These are phyloP conservation scores for Suhomyces kunorum DNA, from an alignment of 1,139 yeast genomes.

Conservation along the genomic window DNA sequence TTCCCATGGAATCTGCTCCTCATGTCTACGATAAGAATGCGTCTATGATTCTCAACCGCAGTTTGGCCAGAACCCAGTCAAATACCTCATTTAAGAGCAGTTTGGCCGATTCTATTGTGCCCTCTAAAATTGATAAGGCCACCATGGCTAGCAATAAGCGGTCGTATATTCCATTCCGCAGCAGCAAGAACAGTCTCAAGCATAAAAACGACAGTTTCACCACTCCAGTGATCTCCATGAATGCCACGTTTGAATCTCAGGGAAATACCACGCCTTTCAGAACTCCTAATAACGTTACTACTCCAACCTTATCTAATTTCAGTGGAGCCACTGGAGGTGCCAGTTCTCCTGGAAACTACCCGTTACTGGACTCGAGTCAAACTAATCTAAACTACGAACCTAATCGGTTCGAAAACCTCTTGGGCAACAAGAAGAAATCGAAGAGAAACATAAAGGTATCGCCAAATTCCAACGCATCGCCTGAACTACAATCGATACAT, in stretches of 20 bases:
- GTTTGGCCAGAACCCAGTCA: constrained; percentile 75
- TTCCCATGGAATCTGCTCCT: constrained; percentile 70
- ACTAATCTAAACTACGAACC: constrained; percentile 12
- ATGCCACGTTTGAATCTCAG: constrained; percentile 13
- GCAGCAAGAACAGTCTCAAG: constrained; percentile 25
- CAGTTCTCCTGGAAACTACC: constrained; percentile 15
- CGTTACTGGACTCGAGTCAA: constrained; percentile 12
- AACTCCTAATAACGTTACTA: constrained; percentile 12
- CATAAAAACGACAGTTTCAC: constrained; percentile 22
- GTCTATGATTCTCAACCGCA: constrained; percentile 69
- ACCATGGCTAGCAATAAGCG: constrained; percentile 27
- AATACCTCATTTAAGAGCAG: constrained; percentile 75
- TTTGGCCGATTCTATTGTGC: constrained; percentile 61
- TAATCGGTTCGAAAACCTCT: constrained; percentile 29
- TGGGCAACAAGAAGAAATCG: constrained; percentile 32
- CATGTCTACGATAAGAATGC: constrained; percentile 79
- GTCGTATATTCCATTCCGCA: constrained; percentile 49
- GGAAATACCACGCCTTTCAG: constrained; percentile 13
- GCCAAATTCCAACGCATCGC: constrained; percentile 17
- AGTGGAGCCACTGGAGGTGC: background rate
- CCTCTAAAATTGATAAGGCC: constrained; percentile 20
- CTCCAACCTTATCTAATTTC: constrained; percentile 9
- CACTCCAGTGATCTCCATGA: constrained; percentile 22
- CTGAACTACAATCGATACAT: constrained; percentile 8
- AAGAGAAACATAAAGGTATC: constrained; percentile 21